phyloP scores from a whole-genome alignment of 208 protist species.

The Acanthamoeba lenticulata region DNA sequence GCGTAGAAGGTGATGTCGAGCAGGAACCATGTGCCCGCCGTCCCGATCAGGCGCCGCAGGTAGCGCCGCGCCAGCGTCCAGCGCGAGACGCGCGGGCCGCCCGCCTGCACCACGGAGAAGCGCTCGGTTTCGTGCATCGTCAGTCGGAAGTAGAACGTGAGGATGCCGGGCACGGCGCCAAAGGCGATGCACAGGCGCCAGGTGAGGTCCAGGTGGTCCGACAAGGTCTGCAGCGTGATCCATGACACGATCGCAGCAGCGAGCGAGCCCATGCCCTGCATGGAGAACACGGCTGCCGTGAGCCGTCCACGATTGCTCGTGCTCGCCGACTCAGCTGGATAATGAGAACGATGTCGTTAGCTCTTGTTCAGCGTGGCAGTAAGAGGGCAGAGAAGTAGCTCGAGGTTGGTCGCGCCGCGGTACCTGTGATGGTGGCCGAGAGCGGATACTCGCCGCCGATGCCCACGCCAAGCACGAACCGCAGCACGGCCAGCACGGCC shows the following conservation, averaged over 20 bases:
- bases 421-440: conserved; percentile 76
- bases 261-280: conserved; percentile 82
- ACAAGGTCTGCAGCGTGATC: background rate
- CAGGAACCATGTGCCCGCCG: conserved; percentile 85
- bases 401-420: background rate
- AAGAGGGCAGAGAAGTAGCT: background rate
- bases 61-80: background rate
- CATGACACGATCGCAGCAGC: conserved; percentile 68
- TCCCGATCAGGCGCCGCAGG: conserved; percentile 76
- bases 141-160: conserved; percentile 77
- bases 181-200: conserved; percentile 76
- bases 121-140: conserved; percentile 31
- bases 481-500: conserved; percentile 73
- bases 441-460: conserved; percentile 87
- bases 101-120: background rate
- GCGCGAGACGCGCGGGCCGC: background rate
- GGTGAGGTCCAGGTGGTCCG: background rate
- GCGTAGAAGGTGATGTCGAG: conserved; percentile 87
- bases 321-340: conserved; percentile 65
- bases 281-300: conserved; percentile 81
- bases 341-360: background rate
- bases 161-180: conserved; percentile 76
- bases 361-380: too few relatives aligned
- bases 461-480: conserved; percentile 81
- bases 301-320: conserved; percentile 48